A percentile compares a stretch with the other conserved stretches of the same genome.
phyloP scores from a whole-genome alignment of 495 filamentous ascomycete genomes.

The Pyrenopolyporus hunteri region DNA sequence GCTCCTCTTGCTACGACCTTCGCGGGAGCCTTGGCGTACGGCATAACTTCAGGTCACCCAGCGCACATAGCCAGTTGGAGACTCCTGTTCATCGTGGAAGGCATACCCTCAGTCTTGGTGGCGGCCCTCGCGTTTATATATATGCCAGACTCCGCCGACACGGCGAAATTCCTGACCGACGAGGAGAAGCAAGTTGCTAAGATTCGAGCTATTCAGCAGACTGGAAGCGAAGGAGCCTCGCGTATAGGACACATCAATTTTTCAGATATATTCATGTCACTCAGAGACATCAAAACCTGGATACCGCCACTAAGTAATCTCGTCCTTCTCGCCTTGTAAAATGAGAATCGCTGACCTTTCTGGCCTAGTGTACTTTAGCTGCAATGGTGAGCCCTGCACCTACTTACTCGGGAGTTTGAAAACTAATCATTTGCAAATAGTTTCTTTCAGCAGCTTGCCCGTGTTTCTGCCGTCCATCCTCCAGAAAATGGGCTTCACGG shows the following conservation, averaged over 20 bases:
- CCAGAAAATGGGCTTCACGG: slow-evolving; percentile 75
- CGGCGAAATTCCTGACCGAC: slow-evolving; percentile 70
- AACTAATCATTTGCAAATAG: slow-evolving; percentile 26
- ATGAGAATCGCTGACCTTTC: background rate
- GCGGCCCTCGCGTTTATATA: slow-evolving; percentile 69
- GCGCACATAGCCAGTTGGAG: slow-evolving; percentile 73
- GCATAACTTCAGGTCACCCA: slow-evolving; percentile 74
- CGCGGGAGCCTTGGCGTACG: slow-evolving; percentile 81
- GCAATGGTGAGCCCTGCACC: slow-evolving; percentile 47
- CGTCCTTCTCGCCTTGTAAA: slow-evolving; percentile 3
- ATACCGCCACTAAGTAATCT: slow-evolving; percentile 42
- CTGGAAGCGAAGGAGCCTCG: slow-evolving; percentile 55
- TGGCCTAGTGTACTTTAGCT: slow-evolving; percentile 57
- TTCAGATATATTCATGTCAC: slow-evolving; percentile 62
- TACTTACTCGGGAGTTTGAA: background rate
- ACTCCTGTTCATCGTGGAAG: slow-evolving; percentile 83
- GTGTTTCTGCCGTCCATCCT: slow-evolving; percentile 86
- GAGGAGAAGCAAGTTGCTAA: slow-evolving; percentile 74
- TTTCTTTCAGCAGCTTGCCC: slow-evolving; percentile 80
- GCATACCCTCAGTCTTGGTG: slow-evolving; percentile 72
- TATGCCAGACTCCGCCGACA: slow-evolving; percentile 73
- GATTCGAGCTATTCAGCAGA: slow-evolving; percentile 65
- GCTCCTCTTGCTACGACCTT: slow-evolving; percentile 85
- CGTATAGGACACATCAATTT: slow-evolving; percentile 60
- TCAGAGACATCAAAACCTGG: slow-evolving; percentile 66